A percentile compares a stretch with the other conserved stretches of the same genome.
phyloP scores from a whole-genome alignment of 345 rosid species.

The Eucalyptus sideroxylon region DNA sequence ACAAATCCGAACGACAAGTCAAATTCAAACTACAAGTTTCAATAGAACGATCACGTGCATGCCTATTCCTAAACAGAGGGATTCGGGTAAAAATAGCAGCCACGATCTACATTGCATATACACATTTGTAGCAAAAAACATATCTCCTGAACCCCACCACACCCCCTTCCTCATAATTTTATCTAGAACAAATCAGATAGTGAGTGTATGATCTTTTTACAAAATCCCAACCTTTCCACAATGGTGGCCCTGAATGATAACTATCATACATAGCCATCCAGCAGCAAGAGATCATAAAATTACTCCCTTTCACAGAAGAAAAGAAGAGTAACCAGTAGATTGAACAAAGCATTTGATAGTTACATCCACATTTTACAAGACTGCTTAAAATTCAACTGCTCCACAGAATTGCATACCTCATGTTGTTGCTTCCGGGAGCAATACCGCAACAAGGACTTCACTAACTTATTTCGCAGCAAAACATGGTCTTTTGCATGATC shows the following conservation, averaged over 20 bases:
- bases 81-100: not conserved
- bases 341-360: not conserved
- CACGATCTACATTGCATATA: not conserved
- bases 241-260: not conserved
- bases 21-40: not conserved
- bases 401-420: constrained; percentile 34
- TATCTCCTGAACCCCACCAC: not conserved
- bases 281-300: too few relatives aligned
- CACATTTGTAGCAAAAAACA: not conserved
- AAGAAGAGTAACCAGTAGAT: not conserved
- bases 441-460: constrained; percentile 57
- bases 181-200: not conserved
- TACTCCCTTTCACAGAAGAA: not conserved
- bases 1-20: not conserved
- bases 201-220: not conserved
- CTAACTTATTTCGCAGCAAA: constrained; percentile 41
- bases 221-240: not conserved
- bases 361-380: not conserved
- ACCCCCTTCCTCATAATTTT: not conserved
- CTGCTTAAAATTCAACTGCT: not conserved
- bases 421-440: constrained; percentile 43
- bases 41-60: not conserved
- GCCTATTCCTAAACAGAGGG: not conserved
- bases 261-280: too few relatives aligned
- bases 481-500: constrained; percentile 5